These are phyloP conservation scores for Aegilops tauschii DNA, from an alignment of 176 grass and related monocot species.

Conservation along the genomic window DNA sequence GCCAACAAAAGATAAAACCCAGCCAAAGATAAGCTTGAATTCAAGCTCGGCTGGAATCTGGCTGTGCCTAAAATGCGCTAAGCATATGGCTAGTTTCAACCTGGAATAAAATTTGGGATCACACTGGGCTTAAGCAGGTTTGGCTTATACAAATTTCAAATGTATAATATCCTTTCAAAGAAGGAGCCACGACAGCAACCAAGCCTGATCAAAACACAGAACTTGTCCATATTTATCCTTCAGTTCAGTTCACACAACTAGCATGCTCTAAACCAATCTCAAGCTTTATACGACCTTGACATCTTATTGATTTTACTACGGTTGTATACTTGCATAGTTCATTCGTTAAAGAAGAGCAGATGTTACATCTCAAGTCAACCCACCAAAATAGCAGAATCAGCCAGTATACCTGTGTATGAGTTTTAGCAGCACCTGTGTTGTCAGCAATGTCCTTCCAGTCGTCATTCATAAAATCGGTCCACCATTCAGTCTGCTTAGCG, in stretches of 20 bases:
- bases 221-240: neutral
- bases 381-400: neutral
- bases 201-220: neutral
- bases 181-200: neutral
- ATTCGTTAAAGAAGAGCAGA: neutral
- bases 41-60: neutral
- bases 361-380: neutral
- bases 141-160: neutral
- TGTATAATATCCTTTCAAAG: neutral
- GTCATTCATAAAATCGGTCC: constrained; percentile 51
- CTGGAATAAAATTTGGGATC: neutral
- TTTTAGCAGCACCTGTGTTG: constrained; percentile 17
- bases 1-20: constrained; percentile 19
- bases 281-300: neutral
- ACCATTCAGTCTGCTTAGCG: constrained; percentile 58
- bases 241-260: neutral
- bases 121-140: neutral
- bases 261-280: neutral
- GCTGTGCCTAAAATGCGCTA: neutral
- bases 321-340: neutral
- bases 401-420: constrained; percentile 32
- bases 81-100: neutral
- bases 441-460: constrained; percentile 48
- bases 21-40: constrained; percentile 16
- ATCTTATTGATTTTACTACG: neutral